phyloP scores from a whole-genome alignment of 768 basidiomycete genomes.

The Guyanaporus albipodus region DNA sequence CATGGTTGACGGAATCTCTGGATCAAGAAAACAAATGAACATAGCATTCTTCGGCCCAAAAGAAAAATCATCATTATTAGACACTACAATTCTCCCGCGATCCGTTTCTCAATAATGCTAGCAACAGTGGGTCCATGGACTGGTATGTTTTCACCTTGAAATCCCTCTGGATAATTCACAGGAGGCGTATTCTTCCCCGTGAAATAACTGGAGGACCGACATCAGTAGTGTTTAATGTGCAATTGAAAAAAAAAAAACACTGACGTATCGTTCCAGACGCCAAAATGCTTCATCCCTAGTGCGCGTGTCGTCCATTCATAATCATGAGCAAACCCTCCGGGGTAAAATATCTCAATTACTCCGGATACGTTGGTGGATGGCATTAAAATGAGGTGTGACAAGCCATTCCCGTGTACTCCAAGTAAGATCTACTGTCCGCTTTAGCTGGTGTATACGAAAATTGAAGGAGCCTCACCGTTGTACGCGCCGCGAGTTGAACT shows the following conservation, averaged over 20 bases:
- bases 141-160: constrained; percentile 77
- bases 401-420: constrained; percentile 76
- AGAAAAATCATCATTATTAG: no score
- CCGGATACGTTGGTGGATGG: constrained; percentile 67
- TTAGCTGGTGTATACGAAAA: not conserved
- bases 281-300: constrained; percentile 70
- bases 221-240: not conserved
- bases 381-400: constrained; percentile 86
- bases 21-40: no score
- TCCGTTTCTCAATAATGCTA: constrained; percentile 66
- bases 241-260: constrained; percentile 23
- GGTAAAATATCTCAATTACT: constrained; percentile 84
- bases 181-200: constrained; percentile 37
- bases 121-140: constrained; percentile 63
- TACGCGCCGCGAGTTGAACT: constrained; percentile 55
- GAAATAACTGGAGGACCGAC: constrained; percentile 14
- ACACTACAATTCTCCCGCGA: constrained; percentile 32
- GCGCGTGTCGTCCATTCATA: constrained; percentile 80
- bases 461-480: constrained; percentile 60
- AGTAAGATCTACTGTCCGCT: constrained; percentile 51
- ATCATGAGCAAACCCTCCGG: constrained; percentile 77
- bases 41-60: no score
- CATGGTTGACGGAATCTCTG: no score
- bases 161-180: constrained; percentile 77
- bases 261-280: constrained; percentile 78